Evolutionary conservation across 202 grass and related monocot genomes (phyloP).

Genomic region (Saccharum hybrid): DNA sequence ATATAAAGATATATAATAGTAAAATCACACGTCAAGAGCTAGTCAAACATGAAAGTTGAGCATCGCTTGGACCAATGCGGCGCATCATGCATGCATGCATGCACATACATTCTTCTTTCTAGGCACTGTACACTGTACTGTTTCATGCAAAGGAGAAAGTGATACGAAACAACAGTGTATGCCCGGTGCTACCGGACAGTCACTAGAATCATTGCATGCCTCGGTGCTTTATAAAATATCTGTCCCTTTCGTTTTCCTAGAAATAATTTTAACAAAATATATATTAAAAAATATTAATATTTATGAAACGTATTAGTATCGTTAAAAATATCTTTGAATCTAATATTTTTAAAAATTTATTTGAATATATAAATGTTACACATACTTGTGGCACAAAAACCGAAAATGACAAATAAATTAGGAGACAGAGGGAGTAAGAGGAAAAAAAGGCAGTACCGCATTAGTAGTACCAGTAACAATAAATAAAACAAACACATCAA

Average conservation of each 20-base stretch:
- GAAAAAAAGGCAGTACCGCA: not conserved
- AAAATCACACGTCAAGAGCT: conserved; percentile 31
- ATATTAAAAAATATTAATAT: too few relatives aligned
- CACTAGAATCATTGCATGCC: conserved; percentile 15
- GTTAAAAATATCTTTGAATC: too few relatives aligned
- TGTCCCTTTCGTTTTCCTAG: too few relatives aligned
- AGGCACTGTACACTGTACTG: conserved; percentile 7
- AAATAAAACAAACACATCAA: not conserved
- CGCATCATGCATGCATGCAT: not conserved
- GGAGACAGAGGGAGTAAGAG: not conserved
- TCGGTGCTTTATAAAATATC: not conserved
- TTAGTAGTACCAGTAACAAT: not conserved
- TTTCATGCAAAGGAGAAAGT: conserved; percentile 17
- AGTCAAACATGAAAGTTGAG: conserved; percentile 12
- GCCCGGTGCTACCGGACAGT: not conserved
- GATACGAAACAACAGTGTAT: not conserved
- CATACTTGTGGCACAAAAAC: too few relatives aligned
- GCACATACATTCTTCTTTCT: conserved; percentile 6
- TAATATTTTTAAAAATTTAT: too few relatives aligned
- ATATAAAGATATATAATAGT: conserved; percentile 5
- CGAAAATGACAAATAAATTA: too few relatives aligned
- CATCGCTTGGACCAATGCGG: conserved; percentile 33
- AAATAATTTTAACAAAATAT: too few relatives aligned
- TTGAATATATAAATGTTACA: too few relatives aligned
- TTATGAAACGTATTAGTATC: too few relatives aligned